These are phyloP conservation scores for Debaryomyces udenii DNA, from an alignment of 1,139 yeast species.

Conservation along the genomic window DNA sequence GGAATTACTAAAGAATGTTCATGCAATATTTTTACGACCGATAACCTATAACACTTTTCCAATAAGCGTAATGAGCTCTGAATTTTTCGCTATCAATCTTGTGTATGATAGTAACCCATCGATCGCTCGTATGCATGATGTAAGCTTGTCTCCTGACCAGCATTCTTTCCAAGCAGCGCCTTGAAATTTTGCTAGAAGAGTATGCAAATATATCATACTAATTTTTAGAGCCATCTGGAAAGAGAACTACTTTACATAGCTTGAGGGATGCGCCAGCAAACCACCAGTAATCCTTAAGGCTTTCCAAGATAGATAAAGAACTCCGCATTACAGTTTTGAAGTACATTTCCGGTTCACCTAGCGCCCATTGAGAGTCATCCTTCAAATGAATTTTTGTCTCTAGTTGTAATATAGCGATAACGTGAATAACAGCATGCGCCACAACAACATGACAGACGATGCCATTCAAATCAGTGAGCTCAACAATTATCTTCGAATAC, in stretches of 20 bases:
- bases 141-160: too few species aligned
- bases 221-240: too few species aligned
- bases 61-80: too few species aligned
- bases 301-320: conserved; percentile 13
- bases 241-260: conserved; percentile 8
- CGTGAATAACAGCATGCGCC: conserved; percentile 28
- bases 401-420: conserved; percentile 25
- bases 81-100: too few species aligned
- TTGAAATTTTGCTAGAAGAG: too few species aligned
- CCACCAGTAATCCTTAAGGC: conserved; percentile 24
- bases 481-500: conserved; percentile 13
- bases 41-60: too few species aligned
- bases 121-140: too few species aligned
- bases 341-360: background rate
- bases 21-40: too few species aligned
- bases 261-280: conserved; percentile 11
- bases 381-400: conserved; percentile 19
- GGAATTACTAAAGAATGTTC: too few species aligned
- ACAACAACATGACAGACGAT: conserved; percentile 23
- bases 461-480: conserved; percentile 11
- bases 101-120: too few species aligned
- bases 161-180: too few species aligned
- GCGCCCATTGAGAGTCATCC: background rate
- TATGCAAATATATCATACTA: too few species aligned
- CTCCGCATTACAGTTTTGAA: conserved; percentile 2